Evolutionary conservation across 768 basidiomycete species (phyloP), one percentile per base, ranked within the genome.

Genomic region (Serendipita indica): DNA sequence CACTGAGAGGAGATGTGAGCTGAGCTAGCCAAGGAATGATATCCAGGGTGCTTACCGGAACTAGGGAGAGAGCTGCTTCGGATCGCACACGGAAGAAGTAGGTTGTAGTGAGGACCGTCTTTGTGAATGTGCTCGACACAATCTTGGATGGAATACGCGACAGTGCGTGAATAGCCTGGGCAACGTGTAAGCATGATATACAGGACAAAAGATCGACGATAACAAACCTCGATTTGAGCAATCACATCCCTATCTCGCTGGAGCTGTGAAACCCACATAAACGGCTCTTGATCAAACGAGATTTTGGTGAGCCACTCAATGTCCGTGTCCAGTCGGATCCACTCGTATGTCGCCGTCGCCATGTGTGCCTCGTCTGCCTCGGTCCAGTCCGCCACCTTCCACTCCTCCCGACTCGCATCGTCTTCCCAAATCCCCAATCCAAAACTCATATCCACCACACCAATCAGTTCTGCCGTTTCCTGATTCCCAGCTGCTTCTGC

Each of bases 261-360:
- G 56, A 99, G 73, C 68, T 98, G 96, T 37, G 85, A 89, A 20
- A 94, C 87, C 92, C 93, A 99, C 89, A 94, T 94, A 66, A 92
- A 98, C 73, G 93, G 92, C 39, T 89, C 90, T 72, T 97, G 91
- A 56, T 93, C 87, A 63, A 94, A 98, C 62, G 82, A 82, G 62
- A 97, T 79, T 35, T 78, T 78, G n/a, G 89, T 86, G 58, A 98
- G 87, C 96, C 96, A 99, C 72, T 99, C 96, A 69, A 96, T 93
- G 68, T 99, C 96, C 14, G 96, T 92, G 67, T 99, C 96, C 78
- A 98, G 89, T 62, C 96, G 77, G 60, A 99, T 98, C 94, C 94
- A 99, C 71, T 99, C 96, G 70, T 97, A 99, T 2, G 91, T 94
- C 62, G 94, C 93, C 16, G 89, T 89, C 35, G 86, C 83, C 89